These are phyloP conservation scores for Pilasporangium apinafurcum DNA, from an alignment of 352 stramenopile species.

Conservation along the genomic window DNA sequence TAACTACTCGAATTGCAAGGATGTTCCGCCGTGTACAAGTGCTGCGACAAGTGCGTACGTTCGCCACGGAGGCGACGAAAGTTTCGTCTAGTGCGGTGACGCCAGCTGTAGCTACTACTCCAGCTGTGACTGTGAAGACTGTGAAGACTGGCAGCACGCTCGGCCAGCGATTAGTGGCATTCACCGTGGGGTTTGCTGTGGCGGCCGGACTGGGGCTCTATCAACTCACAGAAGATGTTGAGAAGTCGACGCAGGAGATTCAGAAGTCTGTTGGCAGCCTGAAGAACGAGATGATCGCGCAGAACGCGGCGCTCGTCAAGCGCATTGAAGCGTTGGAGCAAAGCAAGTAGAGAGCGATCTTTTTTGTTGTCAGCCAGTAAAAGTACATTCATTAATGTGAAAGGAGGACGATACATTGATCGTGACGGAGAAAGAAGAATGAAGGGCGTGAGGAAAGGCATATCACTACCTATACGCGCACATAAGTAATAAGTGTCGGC, in stretches of 20 bases:
- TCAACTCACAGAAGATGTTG: constrained; percentile 66
- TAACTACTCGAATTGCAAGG: constrained; percentile 11
- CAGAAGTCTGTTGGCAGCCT: constrained; percentile 51
- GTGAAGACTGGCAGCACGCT: constrained; percentile 62
- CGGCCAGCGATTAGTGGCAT: constrained; percentile 61
- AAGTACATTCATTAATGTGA: no score
- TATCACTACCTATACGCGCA: no score
- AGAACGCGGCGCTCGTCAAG: constrained; percentile 68
- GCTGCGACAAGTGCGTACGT: constrained; percentile 26
- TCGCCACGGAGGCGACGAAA: constrained; percentile 61
- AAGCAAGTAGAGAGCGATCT: constrained; percentile 28
- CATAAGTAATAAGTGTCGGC: no score
- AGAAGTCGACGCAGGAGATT: constrained; percentile 65
- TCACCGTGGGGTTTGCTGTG: constrained; percentile 59
- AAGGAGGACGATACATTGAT: no score
- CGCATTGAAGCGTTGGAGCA: constrained; percentile 72
- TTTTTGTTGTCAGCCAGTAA: no score
- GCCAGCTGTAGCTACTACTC: not conserved
- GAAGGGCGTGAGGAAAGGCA: no score
- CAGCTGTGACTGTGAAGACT: constrained; percentile 11
- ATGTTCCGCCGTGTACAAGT: constrained; percentile 10
- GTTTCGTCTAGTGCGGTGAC: no score
- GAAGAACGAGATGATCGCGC: constrained; percentile 62
- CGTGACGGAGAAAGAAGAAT: no score
- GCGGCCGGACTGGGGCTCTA: constrained; percentile 60